Evolutionary conservation across 192 early-diverging fungal species (phyloP).

Genomic region (Coemansia sp.): DNA sequence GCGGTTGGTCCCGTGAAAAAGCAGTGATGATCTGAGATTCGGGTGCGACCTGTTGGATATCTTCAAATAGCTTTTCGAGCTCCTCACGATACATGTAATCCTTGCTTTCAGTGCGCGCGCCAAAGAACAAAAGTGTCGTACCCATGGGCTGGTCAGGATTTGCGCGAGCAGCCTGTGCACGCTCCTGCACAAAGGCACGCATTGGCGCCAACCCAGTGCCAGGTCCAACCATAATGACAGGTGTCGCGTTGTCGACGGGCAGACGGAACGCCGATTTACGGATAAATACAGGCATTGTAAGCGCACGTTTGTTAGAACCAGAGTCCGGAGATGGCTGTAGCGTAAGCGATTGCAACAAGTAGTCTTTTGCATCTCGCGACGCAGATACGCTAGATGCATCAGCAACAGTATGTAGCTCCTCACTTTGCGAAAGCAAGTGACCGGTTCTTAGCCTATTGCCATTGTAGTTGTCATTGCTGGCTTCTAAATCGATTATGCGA

Average conservation of each 20-base stretch:
- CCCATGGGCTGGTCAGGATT: conserved; percentile 63
- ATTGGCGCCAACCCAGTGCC: conserved; percentile 99
- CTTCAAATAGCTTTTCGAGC: conserved; percentile 65
- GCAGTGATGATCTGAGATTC: conserved; percentile 82
- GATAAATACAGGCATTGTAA: conserved; percentile 74
- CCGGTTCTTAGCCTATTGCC: conserved; percentile 13
- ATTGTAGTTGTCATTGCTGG: neutral
- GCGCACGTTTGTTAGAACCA: conserved; percentile 7
- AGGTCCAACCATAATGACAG: conserved; percentile 98
- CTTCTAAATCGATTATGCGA: conserved; percentile 16
- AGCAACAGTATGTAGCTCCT: conserved; percentile 4
- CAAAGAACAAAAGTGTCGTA: conserved; percentile 88
- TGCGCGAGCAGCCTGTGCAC: conserved; percentile 61
- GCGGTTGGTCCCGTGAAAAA: conserved; percentile 78
- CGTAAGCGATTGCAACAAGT: conserved; percentile 38
- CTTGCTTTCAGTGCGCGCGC: conserved; percentile 79
- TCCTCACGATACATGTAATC: conserved; percentile 93
- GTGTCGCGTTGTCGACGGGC: conserved; percentile 73
- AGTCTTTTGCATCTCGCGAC: conserved; percentile 16
- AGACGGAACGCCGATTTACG: conserved; percentile 87
- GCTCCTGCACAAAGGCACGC: conserved; percentile 93
- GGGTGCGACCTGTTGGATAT: conserved; percentile 40
- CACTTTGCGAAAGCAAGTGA: conserved; percentile 13
- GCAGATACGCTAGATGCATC: conserved; percentile 28
- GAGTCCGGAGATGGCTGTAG: conserved; percentile 24